Conservation (phyloP, 257 asterid genomes). For the Fraxinus americana region DNA sequence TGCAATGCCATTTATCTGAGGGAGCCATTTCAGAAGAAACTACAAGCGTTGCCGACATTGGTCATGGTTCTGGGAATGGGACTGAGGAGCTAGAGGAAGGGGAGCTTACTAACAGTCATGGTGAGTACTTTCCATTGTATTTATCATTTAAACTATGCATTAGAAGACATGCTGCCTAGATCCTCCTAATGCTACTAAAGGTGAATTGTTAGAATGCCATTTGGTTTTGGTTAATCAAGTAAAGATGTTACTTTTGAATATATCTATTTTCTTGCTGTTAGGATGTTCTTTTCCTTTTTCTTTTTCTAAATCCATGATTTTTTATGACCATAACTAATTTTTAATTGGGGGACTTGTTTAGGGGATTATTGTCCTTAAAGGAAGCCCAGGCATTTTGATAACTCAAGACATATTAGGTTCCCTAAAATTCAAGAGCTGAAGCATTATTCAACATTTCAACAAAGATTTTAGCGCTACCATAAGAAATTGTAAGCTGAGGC, state of each 20-base stretch:
- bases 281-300: background rate
- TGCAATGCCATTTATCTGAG: slow-evolving; percentile 89
- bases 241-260: background rate
- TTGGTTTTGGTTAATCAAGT: background rate
- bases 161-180: background rate
- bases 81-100: slow-evolving; percentile 93
- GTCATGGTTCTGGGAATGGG: slow-evolving; percentile 38
- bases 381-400: background rate
- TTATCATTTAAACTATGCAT: slow-evolving; percentile 14
- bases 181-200: background rate
- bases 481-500: background rate
- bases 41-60: slow-evolving; percentile 36
- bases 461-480: background rate
- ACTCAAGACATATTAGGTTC: background rate
- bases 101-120: slow-evolving; percentile 78
- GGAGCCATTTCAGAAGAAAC: slow-evolving; percentile 74
- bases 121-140: slow-evolving; percentile 44
- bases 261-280: background rate
- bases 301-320: background rate
- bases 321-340: background rate
- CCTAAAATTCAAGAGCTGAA: background rate
- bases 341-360: background rate
- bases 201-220: background rate
- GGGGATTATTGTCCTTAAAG: background rate
- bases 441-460: background rate